Evolutionary conservation across 129 eudicot species (phyloP).

Genomic region (Lactuca sativa): DNA sequence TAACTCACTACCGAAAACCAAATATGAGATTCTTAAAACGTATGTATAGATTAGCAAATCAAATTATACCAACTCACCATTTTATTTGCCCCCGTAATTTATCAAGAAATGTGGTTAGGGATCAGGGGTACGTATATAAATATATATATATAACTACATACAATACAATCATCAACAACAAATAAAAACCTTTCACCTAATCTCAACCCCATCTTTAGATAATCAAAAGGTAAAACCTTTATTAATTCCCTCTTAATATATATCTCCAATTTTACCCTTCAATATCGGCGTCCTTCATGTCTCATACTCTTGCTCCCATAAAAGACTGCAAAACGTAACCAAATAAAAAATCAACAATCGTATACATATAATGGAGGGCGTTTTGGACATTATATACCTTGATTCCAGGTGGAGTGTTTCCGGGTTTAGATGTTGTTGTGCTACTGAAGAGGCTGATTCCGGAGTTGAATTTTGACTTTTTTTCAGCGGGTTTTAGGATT

Average conservation of each 20-base stretch:
- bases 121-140: constrained; percentile 9
- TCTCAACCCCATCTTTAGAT: constrained; percentile 10
- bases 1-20: constrained; percentile 7
- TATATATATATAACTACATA: constrained; percentile 22
- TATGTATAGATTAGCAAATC: background rate
- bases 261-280: constrained; percentile 24
- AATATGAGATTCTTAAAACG: background rate
- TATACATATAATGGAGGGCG: background rate
- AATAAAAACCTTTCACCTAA: constrained; percentile 17
- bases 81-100: constrained; percentile 17
- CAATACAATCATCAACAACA: constrained; percentile 23
- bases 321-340: constrained; percentile 27
- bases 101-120: constrained; percentile 29
- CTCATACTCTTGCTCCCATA: constrained; percentile 31
- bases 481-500: constrained; percentile 54
- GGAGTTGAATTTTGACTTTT: constrained; percentile 48
- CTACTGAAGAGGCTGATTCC: constrained; percentile 39
- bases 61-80: constrained; percentile 18
- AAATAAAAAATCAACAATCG: background rate
- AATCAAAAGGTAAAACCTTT: constrained; percentile 10
- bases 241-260: constrained; percentile 21
- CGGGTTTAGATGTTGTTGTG: constrained; percentile 48
- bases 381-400: constrained; percentile 31
- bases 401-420: constrained; percentile 38
- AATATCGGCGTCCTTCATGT: constrained; percentile 13